Evolutionary conservation across 208 protist genomes (phyloP).

Genomic region (Herpetomonas tarakana): DNA sequence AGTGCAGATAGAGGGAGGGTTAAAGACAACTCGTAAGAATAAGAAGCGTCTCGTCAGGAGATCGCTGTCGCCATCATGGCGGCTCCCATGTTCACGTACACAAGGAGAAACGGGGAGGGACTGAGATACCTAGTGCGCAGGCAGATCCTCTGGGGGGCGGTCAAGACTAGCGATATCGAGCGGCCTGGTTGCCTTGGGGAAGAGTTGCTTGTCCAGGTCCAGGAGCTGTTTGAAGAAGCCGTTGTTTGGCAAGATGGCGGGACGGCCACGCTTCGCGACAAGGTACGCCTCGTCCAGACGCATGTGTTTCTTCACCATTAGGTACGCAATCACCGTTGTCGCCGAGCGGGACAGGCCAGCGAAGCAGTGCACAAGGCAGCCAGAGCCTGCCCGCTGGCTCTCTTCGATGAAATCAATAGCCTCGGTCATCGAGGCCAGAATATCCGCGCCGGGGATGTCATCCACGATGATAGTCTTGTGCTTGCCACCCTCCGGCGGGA

Average conservation of each 20-base stretch:
- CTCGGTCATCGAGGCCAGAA: constrained; percentile 70
- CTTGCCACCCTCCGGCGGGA: constrained; percentile 59
- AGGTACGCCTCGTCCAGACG: constrained; percentile 83
- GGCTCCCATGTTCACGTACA: too few species aligned
- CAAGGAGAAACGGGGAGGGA: too few species aligned
- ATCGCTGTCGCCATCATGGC: too few species aligned
- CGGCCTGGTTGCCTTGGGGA: constrained; percentile 37
- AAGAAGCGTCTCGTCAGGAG: too few species aligned
- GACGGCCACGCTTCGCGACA: constrained; percentile 62
- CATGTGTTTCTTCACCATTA: constrained; percentile 86
- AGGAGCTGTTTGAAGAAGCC: constrained; percentile 82
- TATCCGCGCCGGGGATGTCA: constrained; percentile 83
- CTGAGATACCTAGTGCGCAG: too few species aligned
- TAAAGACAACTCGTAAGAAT: too few species aligned
- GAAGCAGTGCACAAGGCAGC: constrained; percentile 90
- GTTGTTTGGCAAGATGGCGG: constrained; percentile 80
- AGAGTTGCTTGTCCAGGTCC: constrained; percentile 59
- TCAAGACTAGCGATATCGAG: constrained; percentile 55
- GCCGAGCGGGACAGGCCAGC: constrained; percentile 88
- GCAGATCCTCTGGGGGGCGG: too few species aligned
- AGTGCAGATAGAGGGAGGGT: too few species aligned
- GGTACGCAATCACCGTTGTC: constrained; percentile 85
- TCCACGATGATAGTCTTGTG: constrained; percentile 78
- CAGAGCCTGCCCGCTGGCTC: constrained; percentile 38
- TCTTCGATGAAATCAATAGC: constrained; percentile 79